Evolutionary conservation across 1,284 basidiomycete species (phyloP).

Genomic region (Clitocybe nebularis): DNA sequence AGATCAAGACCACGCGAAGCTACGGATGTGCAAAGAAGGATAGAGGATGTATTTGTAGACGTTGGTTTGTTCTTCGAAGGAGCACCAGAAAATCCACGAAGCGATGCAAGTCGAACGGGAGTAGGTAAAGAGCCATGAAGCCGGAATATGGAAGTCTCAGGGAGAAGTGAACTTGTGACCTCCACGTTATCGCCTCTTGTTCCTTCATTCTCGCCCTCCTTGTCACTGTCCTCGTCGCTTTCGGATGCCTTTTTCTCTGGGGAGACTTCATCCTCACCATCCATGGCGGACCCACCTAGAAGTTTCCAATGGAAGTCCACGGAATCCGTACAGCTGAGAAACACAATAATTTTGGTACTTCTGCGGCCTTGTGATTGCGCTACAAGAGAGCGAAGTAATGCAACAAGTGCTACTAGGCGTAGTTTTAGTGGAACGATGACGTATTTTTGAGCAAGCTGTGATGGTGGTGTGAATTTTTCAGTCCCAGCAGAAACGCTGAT

Average conservation of each 20-base stretch:
- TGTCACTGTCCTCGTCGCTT: not conserved
- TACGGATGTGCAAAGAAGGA: constrained; percentile 94
- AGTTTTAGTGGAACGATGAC: constrained; percentile 92
- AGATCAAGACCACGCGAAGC: constrained; percentile 98
- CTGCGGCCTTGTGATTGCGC: constrained; percentile 48
- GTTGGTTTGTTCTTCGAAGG: constrained; percentile 22
- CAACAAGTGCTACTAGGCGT: constrained; percentile 86
- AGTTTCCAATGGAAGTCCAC: constrained; percentile 97
- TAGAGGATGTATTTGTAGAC: constrained; percentile 57
- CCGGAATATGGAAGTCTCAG: constrained; percentile 81
- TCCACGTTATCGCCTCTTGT: constrained; percentile 42
- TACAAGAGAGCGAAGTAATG: constrained; percentile 77
- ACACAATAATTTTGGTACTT: constrained; percentile 83
- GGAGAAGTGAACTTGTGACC: constrained; percentile 73
- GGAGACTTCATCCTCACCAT: constrained; percentile 29
- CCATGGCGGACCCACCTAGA: constrained; percentile 79
- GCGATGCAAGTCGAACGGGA: constrained; percentile 74
- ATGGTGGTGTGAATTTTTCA: constrained; percentile 84
- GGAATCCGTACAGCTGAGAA: constrained; percentile 94
- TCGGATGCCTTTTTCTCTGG: constrained; percentile 20
- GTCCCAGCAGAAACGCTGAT: not conserved
- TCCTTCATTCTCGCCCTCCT: constrained; percentile 19
- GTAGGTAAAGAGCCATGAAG: constrained; percentile 92
- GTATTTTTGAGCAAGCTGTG: constrained; percentile 93
- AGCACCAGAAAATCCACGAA: constrained; percentile 73